These are phyloP conservation scores for Chenopodium suecicum DNA, from an alignment of 148 eudicot species.

Conservation along the genomic window DNA sequence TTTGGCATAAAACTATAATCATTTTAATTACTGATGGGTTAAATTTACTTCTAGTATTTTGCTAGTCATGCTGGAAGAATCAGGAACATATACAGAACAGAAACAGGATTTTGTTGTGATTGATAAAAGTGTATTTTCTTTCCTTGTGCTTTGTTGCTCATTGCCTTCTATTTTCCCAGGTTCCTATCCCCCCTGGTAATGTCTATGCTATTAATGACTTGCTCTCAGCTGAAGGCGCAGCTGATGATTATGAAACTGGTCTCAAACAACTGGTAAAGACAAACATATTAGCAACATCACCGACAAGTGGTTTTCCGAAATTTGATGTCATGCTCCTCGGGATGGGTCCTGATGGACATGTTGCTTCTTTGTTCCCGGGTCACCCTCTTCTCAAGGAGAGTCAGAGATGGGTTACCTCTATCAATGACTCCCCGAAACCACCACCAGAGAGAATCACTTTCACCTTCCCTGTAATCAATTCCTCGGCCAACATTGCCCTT, in stretches of 20 bases:
- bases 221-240: constrained; percentile 56
- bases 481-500: constrained; percentile 56
- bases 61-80: background rate
- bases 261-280: constrained; percentile 47
- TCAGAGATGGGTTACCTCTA: constrained; percentile 60
- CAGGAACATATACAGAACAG: background rate
- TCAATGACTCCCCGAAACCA: constrained; percentile 65
- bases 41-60: too few relatives aligned
- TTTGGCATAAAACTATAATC: background rate
- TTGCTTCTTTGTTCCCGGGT: constrained; percentile 68
- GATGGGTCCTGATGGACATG: constrained; percentile 83
- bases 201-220: constrained; percentile 56
- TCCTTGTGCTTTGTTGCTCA: constrained; percentile 24
- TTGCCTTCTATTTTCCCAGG: constrained; percentile 26
- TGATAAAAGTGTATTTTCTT: constrained; percentile 18
- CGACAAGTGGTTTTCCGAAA: constrained; percentile 48
- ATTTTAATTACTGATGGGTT: background rate
- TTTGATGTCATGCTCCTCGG: constrained; percentile 72
- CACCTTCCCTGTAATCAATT: constrained; percentile 73
- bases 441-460: constrained; percentile 75
- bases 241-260: constrained; percentile 58
- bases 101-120: background rate
- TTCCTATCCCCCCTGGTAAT: constrained; percentile 46
- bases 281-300: constrained; percentile 39
- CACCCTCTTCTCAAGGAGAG: constrained; percentile 52